Conservation (phyloP, 2,329 filamentous ascomycete genomes). For the Aspergillus sp. region DNA sequence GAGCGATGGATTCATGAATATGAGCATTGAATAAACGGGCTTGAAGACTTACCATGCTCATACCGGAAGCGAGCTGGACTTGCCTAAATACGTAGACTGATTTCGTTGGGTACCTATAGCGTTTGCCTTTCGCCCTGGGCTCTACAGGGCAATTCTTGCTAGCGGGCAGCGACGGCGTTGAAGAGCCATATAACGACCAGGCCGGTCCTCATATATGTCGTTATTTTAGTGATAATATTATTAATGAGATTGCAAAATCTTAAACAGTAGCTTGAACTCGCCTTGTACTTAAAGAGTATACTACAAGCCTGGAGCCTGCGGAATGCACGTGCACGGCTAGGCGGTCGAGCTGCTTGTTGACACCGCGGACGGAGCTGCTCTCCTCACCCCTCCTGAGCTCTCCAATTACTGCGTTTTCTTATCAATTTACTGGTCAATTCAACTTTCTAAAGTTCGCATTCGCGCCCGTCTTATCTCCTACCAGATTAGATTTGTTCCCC, state of each 20-base stretch:
- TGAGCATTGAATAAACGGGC: slow-evolving; percentile 78
- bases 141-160: not conserved
- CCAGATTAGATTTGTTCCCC: not conserved
- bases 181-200: not conserved
- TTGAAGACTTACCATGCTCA: not conserved
- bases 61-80: slow-evolving; percentile 13
- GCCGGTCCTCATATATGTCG: not conserved
- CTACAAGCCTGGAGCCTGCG: not conserved
- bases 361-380: slow-evolving; percentile 13
- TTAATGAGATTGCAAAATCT: not conserved
- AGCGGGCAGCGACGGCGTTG: not conserved
- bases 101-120: not conserved
- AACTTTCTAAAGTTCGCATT: not conserved
- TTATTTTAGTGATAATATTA: not conserved
- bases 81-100: not conserved
- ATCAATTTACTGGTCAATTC: not conserved
- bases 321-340: slow-evolving; percentile 22
- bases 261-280: not conserved
- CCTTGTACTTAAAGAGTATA: too few species aligned
- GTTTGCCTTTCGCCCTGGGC: not conserved
- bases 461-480: not conserved
- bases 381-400: slow-evolving; percentile 10
- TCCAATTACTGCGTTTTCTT: not conserved
- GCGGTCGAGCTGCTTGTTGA: slow-evolving; percentile 24
- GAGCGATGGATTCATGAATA: slow-evolving; percentile 92